Conservation (phyloP, 2,329 filamentous ascomycete genomes). For the Byssochlamys sp. region DNA sequence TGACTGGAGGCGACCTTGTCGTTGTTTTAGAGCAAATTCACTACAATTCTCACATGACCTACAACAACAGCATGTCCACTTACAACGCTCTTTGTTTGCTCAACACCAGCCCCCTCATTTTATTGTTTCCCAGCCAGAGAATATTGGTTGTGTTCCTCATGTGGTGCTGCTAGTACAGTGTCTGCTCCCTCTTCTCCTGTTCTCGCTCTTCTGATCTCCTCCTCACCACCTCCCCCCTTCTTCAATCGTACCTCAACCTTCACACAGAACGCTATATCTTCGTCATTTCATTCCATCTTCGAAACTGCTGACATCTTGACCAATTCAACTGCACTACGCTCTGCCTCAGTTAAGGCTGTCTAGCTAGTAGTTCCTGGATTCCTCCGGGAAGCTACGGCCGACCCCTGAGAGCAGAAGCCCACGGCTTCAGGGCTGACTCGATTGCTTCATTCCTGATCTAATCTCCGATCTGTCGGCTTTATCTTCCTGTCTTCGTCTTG, state of each 20-base stretch:
- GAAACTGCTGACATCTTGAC: background rate
- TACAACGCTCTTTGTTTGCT: background rate
- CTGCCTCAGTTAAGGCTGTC: background rate
- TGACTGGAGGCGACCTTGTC: too few species aligned
- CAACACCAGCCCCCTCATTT: background rate
- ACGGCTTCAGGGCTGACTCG: background rate
- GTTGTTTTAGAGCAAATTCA: background rate
- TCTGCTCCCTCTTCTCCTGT: background rate
- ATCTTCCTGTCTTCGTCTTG: background rate
- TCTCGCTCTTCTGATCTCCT: background rate
- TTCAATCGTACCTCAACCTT: background rate
- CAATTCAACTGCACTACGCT: background rate
- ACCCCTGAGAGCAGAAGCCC: background rate
- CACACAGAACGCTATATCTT: too few species aligned
- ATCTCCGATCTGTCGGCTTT: background rate
- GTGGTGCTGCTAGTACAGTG: background rate
- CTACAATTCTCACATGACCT: background rate
- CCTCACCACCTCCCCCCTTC: background rate
- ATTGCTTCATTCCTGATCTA: background rate
- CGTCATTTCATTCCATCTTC: background rate
- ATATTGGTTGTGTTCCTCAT: background rate
- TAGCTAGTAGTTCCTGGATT: background rate
- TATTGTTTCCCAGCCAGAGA: background rate
- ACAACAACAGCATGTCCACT: background rate
- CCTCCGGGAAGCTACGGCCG: background rate